phyloP scores from a whole-genome alignment of 1,284 basidiomycete species.

The Stygiomarasmius scandens region DNA sequence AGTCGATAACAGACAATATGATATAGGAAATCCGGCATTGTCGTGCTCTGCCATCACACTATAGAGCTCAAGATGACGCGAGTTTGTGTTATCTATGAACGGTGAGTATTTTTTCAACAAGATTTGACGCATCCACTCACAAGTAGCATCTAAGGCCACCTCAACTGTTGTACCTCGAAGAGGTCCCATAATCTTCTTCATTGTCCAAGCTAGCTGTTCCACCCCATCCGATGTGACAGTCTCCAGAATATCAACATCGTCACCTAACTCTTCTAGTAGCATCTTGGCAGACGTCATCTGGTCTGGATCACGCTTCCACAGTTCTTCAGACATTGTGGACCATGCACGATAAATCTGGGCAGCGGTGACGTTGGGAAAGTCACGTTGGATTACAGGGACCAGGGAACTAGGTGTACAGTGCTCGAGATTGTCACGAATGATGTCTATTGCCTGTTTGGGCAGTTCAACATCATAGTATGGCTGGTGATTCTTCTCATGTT shows the following conservation, averaged over 20 bases:
- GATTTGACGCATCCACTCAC: too few relatives aligned
- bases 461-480: too few relatives aligned
- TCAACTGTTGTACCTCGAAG: background rate
- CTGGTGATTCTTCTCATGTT: too few relatives aligned
- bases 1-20: constrained; percentile 33
- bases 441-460: too few relatives aligned
- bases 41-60: constrained; percentile 31
- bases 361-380: background rate
- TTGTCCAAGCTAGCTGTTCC: constrained; percentile 1
- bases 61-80: too few relatives aligned
- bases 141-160: too few relatives aligned
- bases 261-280: constrained; percentile 1
- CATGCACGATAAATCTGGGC: constrained; percentile 7
- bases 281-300: constrained; percentile 1
- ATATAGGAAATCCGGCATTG: constrained; percentile 30
- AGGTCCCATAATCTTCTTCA: background rate
- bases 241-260: constrained; percentile 1
- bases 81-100: too few relatives aligned
- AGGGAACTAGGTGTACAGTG: background rate
- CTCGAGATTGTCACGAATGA: background rate
- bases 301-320: constrained; percentile 6
- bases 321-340: constrained; percentile 12
- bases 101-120: too few relatives aligned
- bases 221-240: background rate
- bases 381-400: background rate